phyloP scores from a whole-genome alignment of 345 rosid species.

The Dimocarpus longan region DNA sequence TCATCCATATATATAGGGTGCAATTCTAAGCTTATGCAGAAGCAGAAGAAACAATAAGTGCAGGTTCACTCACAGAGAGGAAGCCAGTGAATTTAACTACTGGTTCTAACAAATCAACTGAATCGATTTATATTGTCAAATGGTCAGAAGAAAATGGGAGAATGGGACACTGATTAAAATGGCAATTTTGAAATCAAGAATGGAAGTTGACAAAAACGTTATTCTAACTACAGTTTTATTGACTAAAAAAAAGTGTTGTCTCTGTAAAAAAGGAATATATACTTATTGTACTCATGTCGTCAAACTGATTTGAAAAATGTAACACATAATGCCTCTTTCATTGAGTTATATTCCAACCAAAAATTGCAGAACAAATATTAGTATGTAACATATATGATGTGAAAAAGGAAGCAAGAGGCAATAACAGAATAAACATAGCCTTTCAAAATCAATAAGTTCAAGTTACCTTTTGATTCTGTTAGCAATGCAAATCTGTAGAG shows the following conservation, averaged over 20 bases:
- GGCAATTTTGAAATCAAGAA: not conserved
- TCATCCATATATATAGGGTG: not conserved
- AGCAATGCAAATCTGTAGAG: slow-evolving; percentile 74
- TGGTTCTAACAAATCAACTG: not conserved
- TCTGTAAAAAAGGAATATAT: not conserved
- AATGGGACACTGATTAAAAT: not conserved
- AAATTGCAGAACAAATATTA: not conserved
- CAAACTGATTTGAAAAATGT: not conserved
- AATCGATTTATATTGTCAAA: not conserved
- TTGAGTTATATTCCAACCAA: not conserved
- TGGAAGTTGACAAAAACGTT: not conserved
- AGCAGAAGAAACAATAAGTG: not conserved
- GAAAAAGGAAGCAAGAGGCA: not conserved
- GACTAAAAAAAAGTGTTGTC: not conserved
- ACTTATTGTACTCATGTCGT: not conserved
- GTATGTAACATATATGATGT: not conserved
- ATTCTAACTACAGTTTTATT: not conserved
- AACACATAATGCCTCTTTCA: not conserved
- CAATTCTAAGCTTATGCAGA: not conserved
- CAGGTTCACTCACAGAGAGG: no score
- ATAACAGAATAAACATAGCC: not conserved
- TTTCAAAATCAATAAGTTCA: not conserved
- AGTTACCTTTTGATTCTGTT: slow-evolving; percentile 64
- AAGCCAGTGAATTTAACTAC: not conserved
- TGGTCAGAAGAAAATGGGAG: not conserved